Conservation (phyloP, 2,329 filamentous ascomycete species). For the Ophiostoma quercus region DNA sequence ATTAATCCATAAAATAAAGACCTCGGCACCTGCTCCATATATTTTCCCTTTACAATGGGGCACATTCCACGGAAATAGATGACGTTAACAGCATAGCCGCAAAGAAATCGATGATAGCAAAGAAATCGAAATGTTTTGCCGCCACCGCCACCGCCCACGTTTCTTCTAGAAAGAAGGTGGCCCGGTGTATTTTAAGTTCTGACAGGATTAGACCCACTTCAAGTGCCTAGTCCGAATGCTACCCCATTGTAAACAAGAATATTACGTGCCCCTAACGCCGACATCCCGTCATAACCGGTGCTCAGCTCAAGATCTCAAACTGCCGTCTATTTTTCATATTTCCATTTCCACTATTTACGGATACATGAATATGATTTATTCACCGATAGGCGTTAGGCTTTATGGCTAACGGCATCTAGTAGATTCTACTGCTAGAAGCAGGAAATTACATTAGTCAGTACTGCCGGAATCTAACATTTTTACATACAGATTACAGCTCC, state of each 20-base stretch:
- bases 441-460: background rate
- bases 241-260: slow-evolving; percentile 5
- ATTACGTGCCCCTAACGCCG: background rate
- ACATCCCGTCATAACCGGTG: background rate
- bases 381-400: slow-evolving; percentile 6
- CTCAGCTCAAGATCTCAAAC: background rate
- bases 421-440: background rate
- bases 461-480: background rate
- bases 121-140: background rate
- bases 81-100: background rate
- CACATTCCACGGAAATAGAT: background rate
- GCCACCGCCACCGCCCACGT: background rate
- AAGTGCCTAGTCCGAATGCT: background rate
- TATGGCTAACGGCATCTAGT: background rate
- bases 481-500: background rate
- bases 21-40: background rate
- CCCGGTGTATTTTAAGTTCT: background rate
- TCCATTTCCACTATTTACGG: background rate
- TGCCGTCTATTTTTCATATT: background rate
- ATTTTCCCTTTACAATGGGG: background rate
- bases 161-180: background rate
- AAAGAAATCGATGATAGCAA: background rate
- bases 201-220: background rate
- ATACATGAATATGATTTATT: background rate
- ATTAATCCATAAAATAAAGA: background rate